phyloP scores from a whole-genome alignment of 768 basidiomycete species.

The Arthromyces matolae region DNA sequence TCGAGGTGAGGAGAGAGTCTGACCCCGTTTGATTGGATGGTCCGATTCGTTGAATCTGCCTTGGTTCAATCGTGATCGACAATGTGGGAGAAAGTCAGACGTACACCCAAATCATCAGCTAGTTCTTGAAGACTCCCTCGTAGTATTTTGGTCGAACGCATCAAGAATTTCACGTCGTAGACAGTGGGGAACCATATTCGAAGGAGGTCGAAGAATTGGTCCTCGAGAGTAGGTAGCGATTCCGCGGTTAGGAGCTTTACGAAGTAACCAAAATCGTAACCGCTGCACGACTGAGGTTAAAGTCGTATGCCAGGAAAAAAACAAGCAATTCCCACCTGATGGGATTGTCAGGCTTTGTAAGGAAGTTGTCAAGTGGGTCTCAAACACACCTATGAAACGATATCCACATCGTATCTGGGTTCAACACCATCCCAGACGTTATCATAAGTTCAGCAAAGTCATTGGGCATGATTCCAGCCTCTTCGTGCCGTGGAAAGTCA shows the following conservation, averaged over 20 bases:
- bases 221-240: constrained; percentile 85
- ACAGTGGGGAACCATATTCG: constrained; percentile 92
- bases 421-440: constrained; percentile 89
- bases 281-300: constrained; percentile 47
- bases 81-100: constrained; percentile 23
- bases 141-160: no score
- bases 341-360: no score
- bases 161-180: constrained; percentile 97
- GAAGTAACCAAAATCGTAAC: constrained; percentile 99
- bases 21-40: constrained; percentile 91
- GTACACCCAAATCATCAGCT: constrained; percentile 90
- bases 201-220: constrained; percentile 84
- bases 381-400: constrained; percentile 91
- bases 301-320: no score
- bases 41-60: constrained; percentile 83
- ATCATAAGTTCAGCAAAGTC: constrained; percentile 97
- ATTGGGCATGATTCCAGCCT: constrained; percentile 87
- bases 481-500: constrained; percentile 91
- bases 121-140: constrained; percentile 92
- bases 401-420: constrained; percentile 91
- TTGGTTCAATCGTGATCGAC: no score
- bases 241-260: constrained; percentile 84
- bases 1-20: constrained; percentile 89
- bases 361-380: no score
- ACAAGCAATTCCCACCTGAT: no score